These are phyloP conservation scores for Cyclotella cryptica DNA, from an alignment of 108 stramenopile species.

Conservation along the genomic window DNA sequence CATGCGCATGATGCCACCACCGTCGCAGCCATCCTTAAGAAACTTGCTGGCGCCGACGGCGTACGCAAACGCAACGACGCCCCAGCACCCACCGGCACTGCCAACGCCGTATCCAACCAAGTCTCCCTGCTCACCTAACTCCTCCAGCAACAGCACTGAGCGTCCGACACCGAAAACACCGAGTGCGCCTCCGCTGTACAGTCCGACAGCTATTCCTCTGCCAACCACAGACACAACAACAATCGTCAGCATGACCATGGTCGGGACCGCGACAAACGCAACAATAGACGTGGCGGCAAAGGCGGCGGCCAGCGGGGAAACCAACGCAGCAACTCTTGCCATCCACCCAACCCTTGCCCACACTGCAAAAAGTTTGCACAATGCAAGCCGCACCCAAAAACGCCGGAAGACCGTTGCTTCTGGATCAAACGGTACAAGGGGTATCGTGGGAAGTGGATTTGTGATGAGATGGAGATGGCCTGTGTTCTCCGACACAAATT, in stretches of 20 bases:
- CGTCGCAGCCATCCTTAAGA: not conserved
- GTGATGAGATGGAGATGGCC: too few relatives aligned
- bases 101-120: not conserved
- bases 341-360: too few relatives aligned
- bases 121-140: not conserved
- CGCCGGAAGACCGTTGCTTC: too few relatives aligned
- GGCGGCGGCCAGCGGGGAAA: too few relatives aligned
- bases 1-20: not conserved
- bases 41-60: conserved; percentile 1
- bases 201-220: not conserved
- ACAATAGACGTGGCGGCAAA: too few relatives aligned
- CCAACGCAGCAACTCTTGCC: too few relatives aligned
- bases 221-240: not conserved
- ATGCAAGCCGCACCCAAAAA: too few relatives aligned
- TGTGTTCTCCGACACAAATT: not conserved
- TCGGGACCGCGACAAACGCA: too few relatives aligned
- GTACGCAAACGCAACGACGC: conserved; percentile 9
- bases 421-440: too few relatives aligned
- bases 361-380: too few relatives aligned
- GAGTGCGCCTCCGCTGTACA: not conserved
- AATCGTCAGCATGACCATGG: too few relatives aligned
- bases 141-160: not conserved
- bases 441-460: too few relatives aligned
- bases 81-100: not conserved
- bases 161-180: conserved; percentile 4